Evolutionary conservation across 225 moss, liverwort and hornwort species (phyloP), one percentile per base, ranked within the genome.

Genomic region (Neckera pumila): DNA sequence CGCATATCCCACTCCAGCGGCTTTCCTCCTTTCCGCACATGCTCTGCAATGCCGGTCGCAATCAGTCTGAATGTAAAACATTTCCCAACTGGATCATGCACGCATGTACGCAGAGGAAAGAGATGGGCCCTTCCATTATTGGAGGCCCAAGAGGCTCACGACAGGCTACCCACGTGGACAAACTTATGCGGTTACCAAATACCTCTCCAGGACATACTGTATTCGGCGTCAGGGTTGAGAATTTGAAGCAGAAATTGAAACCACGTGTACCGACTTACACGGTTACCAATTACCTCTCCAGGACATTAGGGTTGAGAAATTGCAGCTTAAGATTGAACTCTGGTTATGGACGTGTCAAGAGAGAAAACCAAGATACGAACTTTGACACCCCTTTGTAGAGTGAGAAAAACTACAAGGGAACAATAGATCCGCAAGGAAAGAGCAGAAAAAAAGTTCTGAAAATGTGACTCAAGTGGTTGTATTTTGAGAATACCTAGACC

Each of bases 1-100:
- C 95, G 92, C 72, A 85, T 86, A 20, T 88, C 90, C 96, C 95
- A 98, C n/a, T 85, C 93, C 38, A 97, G 86, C 53, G 90, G 91
- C 59, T 90, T 87, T 57, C 92, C 93, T 63, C 93, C 91, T 88
- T 90, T 95, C 91, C 86, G 91, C 79, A 85, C 87, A 88, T 93
- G 90, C 86, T 95, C 90, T 92, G 88, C 77, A 86, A 75, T 65
- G 72, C 51, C 76, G 67, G 7, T 12, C 23, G 36, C 33, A 40
- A 18, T 74, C 30, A n/a, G 64, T 89, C 56, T 60, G 57, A 42
- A 31, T 58, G 22, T 42, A 9, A 19, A 84, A 63, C 33, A 76
- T 51, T 49, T 76, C 42, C 74, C 25, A 73, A 47, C 86, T 62
- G 76, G 33, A 69, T 87, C 71, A 43, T 63, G 21, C 57, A 79